Conservation (phyloP, 805 yeast species). For the Metschnikowia drakensbergensis region DNA sequence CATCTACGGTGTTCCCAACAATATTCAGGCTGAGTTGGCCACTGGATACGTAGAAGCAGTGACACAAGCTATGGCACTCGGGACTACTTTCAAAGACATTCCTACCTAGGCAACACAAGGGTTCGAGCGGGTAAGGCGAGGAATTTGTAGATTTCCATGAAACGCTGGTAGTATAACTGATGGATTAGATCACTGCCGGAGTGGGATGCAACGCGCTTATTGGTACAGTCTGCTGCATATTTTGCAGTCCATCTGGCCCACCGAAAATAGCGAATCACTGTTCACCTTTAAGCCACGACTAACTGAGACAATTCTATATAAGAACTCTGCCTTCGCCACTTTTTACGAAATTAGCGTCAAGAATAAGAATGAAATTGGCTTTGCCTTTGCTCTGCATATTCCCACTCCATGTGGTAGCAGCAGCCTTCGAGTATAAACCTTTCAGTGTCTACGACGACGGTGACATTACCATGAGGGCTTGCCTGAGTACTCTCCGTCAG, state of each 20-base stretch:
- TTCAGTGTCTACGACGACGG: constrained; percentile 3
- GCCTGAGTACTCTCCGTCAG: not conserved
- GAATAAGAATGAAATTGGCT: not conserved
- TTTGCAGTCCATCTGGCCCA: not conserved
- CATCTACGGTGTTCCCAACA: not conserved
- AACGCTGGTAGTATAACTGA: not conserved
- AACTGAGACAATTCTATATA: not conserved
- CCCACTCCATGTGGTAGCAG: not conserved
- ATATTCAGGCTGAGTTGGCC: too few species aligned
- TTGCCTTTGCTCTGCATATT: not conserved
- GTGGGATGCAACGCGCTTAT: not conserved
- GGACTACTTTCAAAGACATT: too few species aligned
- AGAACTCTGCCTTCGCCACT: not conserved
- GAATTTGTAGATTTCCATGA: not conserved
- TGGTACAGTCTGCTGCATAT: not conserved
- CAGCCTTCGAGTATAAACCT: constrained; percentile 1
- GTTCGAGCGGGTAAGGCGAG: too few species aligned
- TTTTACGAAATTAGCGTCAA: not conserved
- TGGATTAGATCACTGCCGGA: not conserved
- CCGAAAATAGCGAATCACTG: not conserved
- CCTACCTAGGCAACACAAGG: too few species aligned
- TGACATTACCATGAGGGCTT: constrained; percentile 1
- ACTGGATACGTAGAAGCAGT: too few species aligned
- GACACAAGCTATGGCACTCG: too few species aligned
- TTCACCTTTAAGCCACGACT: not conserved